A percentile compares a stretch with the other conserved stretches of the same genome.
Evolutionary conservation across 2,329 filamentous ascomycete genomes (phyloP).

Genomic region (Elsinoe perseae): DNA sequence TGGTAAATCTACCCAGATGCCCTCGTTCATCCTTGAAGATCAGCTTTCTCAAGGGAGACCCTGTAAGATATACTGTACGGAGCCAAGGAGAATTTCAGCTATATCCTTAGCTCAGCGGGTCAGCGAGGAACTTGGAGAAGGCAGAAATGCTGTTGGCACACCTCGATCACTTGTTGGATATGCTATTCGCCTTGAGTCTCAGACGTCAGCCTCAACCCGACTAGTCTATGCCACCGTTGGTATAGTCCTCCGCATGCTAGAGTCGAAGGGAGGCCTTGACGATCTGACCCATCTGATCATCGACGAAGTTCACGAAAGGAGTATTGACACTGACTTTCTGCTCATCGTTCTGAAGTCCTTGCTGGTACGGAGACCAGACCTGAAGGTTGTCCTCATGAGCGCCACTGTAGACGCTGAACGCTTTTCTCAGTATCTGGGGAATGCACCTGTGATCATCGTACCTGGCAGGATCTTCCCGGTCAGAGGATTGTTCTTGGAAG

Average conservation of each 20-base stretch:
- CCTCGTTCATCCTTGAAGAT: slow-evolving; percentile 84
- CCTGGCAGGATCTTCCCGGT: slow-evolving; percentile 93
- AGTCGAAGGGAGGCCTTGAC: slow-evolving; percentile 73
- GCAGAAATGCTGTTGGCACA: slow-evolving; percentile 72
- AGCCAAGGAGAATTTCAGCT: slow-evolving; percentile 90
- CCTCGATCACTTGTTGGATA: slow-evolving; percentile 81
- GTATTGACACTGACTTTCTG: slow-evolving; percentile 94
- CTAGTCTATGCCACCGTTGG: slow-evolving; percentile 82
- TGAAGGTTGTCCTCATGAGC: slow-evolving; percentile 95
- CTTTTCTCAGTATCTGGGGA: slow-evolving; percentile 81
- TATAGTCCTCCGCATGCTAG: slow-evolving; percentile 97
- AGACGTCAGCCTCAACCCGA: slow-evolving; percentile 70
- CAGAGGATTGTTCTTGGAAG: slow-evolving; percentile 77
- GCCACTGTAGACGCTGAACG: slow-evolving; percentile 88
- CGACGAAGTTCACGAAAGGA: slow-evolving; percentile 95
- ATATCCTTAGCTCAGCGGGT: slow-evolving; percentile 89
- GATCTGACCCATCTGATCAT: slow-evolving; percentile 91
- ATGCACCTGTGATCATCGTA: slow-evolving; percentile 79
- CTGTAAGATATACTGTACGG: slow-evolving; percentile 93
- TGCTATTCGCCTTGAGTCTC: slow-evolving; percentile 86
- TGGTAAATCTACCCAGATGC: slow-evolving; percentile 97
- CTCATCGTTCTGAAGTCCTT: slow-evolving; percentile 85
- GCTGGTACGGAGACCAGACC: slow-evolving; percentile 64
- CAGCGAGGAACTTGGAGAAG: slow-evolving; percentile 88
- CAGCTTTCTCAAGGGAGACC: slow-evolving; percentile 69